Conservation (phyloP, 352 stramenopile species). For the Phytophthora pluvialis region DNA sequence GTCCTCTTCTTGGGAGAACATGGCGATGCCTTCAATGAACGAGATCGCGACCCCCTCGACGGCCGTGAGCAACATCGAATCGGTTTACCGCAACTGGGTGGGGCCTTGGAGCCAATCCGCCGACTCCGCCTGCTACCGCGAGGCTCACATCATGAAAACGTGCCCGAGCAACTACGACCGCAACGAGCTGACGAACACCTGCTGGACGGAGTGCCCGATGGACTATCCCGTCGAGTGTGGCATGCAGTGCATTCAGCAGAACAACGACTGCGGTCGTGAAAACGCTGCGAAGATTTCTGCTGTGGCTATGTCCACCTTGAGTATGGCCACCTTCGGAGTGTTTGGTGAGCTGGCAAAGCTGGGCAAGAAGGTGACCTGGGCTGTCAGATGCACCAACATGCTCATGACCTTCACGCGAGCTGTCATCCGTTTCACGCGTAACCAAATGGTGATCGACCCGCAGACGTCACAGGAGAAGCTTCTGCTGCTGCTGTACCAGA, state of each 20-base stretch:
- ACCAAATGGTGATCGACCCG: conserved; percentile 36
- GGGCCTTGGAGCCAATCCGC: conserved; percentile 35
- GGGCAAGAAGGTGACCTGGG: conserved; percentile 43
- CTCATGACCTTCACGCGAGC: conserved; percentile 28
- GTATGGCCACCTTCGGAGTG: conserved; percentile 41
- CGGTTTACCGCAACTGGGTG: conserved; percentile 45
- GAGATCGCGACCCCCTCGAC: conserved; percentile 24
- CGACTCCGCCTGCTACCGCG: conserved; percentile 55
- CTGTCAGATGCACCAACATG: conserved; percentile 54
- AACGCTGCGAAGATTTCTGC: conserved; percentile 36
- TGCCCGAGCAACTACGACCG: conserved; percentile 50
- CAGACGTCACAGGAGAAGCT: conserved; percentile 60
- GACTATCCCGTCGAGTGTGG: conserved; percentile 66
- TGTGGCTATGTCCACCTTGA: conserved; percentile 43
- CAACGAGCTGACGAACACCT: conserved; percentile 48
- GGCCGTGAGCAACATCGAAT: conserved; percentile 17
- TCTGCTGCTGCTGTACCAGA: conserved; percentile 59
- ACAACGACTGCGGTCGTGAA: conserved; percentile 56
- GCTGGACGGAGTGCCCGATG: conserved; percentile 61
- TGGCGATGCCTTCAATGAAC: conserved; percentile 10
- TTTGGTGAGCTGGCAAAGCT: conserved; percentile 45
- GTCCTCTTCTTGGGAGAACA: conserved; percentile 10
- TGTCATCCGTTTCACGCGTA: conserved; percentile 39
- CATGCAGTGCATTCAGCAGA: conserved; percentile 68
- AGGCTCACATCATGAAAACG: conserved; percentile 43